Percentiles rank a stretch among this genome's conserved stretches.
phyloP scores from a whole-genome alignment of 2,329 filamentous ascomycete species.

The Ustilaginoidea virens region DNA sequence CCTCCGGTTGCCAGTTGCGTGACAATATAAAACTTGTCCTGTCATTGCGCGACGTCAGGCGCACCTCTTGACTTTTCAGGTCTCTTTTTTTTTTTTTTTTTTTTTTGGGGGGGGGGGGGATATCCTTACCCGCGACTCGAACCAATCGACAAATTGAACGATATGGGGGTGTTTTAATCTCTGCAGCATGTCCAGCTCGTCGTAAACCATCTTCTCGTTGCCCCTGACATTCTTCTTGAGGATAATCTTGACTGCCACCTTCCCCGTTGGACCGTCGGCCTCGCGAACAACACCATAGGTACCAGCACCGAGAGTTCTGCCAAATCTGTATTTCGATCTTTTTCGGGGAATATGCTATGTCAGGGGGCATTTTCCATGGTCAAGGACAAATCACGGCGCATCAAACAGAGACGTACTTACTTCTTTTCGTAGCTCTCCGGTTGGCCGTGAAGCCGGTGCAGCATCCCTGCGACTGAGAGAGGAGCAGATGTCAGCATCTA shows the following conservation, averaged over 20 bases:
- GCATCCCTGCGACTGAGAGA: slow-evolving; percentile 62
- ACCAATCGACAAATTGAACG: slow-evolving; percentile 96
- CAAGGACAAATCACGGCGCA: too few species aligned
- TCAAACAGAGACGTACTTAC: slow-evolving; percentile 38
- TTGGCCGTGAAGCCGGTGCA: slow-evolving; percentile 92
- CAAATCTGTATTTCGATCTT: slow-evolving; percentile 83
- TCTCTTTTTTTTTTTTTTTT: background rate
- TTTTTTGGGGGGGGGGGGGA: background rate
- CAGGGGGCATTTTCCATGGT: too few species aligned
- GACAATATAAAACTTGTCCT: slow-evolving; percentile 99
- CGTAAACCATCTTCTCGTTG: slow-evolving; percentile 97
- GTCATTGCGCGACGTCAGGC: slow-evolving; percentile 1
- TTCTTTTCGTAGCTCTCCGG: slow-evolving; percentile 99
- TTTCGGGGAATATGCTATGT: too few species aligned
- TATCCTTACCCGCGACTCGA: slow-evolving; percentile 73
- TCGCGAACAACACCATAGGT: slow-evolving; percentile 98
- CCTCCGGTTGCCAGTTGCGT: slow-evolving; percentile 91
- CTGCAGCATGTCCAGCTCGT: slow-evolving; percentile 90
- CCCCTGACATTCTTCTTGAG: slow-evolving; percentile 98
- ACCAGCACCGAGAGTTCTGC: slow-evolving; percentile 83
- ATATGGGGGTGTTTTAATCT: slow-evolving; percentile 86
- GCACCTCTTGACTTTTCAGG: too few species aligned
- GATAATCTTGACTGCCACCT: slow-evolving; percentile 97
- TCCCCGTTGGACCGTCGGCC: slow-evolving; percentile 66
- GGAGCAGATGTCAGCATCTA: too few species aligned